Percentiles rank a stretch among this genome's conserved stretches.
Evolutionary conservation across 1,284 basidiomycete genomes (phyloP).

Genomic region (Papiliotrema flavescens): DNA sequence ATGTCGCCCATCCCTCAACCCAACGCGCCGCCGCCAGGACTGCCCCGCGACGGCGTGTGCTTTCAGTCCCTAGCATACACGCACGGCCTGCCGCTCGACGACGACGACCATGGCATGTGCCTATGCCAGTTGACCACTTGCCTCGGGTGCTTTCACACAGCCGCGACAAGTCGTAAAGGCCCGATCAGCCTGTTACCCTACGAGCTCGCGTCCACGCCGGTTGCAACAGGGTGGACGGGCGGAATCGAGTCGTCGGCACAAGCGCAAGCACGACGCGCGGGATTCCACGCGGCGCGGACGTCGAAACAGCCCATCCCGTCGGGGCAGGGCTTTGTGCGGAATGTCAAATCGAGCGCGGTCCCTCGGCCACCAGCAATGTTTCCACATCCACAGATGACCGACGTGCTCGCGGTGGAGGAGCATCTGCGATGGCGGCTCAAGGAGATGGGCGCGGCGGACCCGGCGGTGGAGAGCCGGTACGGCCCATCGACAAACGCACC

Average conservation of each 20-base stretch:
- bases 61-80: slow-evolving; percentile 28
- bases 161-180: slow-evolving; percentile 27
- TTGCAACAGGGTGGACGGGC: slow-evolving; percentile 33
- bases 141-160: slow-evolving; percentile 30
- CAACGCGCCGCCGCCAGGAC: slow-evolving; percentile 5
- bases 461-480: slow-evolving; percentile 40
- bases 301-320: slow-evolving; percentile 15
- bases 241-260: slow-evolving; percentile 32
- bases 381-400: slow-evolving; percentile 49
- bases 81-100: slow-evolving; percentile 29
- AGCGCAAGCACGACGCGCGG: slow-evolving; percentile 18
- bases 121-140: slow-evolving; percentile 43
- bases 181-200: slow-evolving; percentile 35
- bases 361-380: slow-evolving; percentile 27
- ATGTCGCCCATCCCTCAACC: slow-evolving; percentile 7
- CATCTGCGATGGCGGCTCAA: slow-evolving; percentile 48
- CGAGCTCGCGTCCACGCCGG: slow-evolving; percentile 19
- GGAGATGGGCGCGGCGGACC: slow-evolving; percentile 46
- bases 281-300: slow-evolving; percentile 2
- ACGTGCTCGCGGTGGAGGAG: slow-evolving; percentile 49
- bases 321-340: slow-evolving; percentile 39
- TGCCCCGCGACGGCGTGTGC: slow-evolving; percentile 35
- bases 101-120: slow-evolving; percentile 41
- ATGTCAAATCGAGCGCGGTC: slow-evolving; percentile 15
- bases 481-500: slow-evolving; percentile 38